Evolutionary conservation across 352 stramenopile genomes (phyloP).

Genomic region (Globisporangium mamillatum): DNA sequence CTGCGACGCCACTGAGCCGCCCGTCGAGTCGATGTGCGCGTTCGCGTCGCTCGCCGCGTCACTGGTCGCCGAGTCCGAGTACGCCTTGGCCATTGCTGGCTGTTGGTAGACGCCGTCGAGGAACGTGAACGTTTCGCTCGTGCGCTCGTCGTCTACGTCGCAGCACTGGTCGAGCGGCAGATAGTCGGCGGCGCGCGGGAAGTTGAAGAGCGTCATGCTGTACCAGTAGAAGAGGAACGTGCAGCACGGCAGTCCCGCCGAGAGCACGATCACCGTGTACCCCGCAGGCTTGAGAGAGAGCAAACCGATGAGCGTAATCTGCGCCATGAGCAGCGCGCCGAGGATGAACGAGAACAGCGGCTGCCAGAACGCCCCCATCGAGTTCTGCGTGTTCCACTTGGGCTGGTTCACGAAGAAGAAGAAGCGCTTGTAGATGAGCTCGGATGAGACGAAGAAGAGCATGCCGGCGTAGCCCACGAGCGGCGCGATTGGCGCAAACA

Average conservation of each 20-base stretch:
- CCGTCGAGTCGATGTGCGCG: constrained; percentile 21
- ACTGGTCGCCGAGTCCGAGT: constrained; percentile 6
- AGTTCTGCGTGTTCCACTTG: constrained; percentile 54
- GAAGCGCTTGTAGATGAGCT: constrained; percentile 68
- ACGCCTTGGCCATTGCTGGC: constrained; percentile 49
- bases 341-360: constrained; percentile 69
- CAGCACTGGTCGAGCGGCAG: constrained; percentile 65
- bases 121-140: constrained; percentile 52
- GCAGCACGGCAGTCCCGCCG: constrained; percentile 39
- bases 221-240: constrained; percentile 72
- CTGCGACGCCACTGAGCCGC: constrained; percentile 29
- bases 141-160: constrained; percentile 56
- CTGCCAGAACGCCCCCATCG: constrained; percentile 64
- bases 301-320: constrained; percentile 63
- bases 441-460: constrained; percentile 67
- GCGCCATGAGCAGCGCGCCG: constrained; percentile 53
- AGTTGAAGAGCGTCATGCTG: constrained; percentile 44
- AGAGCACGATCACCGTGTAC: constrained; percentile 38
- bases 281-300: constrained; percentile 64
- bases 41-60: constrained; percentile 7
- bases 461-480: constrained; percentile 56
- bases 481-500: constrained; percentile 72
- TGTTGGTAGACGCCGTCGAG: constrained; percentile 69
- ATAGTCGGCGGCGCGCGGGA: constrained; percentile 44
- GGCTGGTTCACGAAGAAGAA: constrained; percentile 67